Base-by-base conservation (phyloP, 768 basidiomycete genomes). In the Boletus barrowsii region DNA sequence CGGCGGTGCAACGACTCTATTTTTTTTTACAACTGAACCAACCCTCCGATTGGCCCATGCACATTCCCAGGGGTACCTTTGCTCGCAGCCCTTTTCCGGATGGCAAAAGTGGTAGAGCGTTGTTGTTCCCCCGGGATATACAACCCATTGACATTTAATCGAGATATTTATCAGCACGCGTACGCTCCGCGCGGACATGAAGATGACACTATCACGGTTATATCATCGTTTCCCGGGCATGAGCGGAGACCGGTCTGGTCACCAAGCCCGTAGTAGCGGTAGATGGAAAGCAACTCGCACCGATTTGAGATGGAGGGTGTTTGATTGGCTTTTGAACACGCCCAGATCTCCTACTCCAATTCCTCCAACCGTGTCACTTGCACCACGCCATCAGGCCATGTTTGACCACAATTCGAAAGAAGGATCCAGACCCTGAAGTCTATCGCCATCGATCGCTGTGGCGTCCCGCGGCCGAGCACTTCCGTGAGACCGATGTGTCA, bases 401-500 rank as follows among this genome's bases (percentile, higher is more conserved):
- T 43, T 20, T 13, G 43, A 43, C 26, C 10, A 43, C 6, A 39
- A 39, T 17, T 46, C 26, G 48, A 51, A 15, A 36, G 17, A 11
- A 13, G 9, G 47, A 37, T 8, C 40, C 11, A 14, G 62, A 49
- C 58, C 62, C 55, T 59, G 55, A 44, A 53, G 62, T 54, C 55
- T 47, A 57, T 63, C 42, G 45, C 35, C 13, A 55, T 51, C 30
- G 41, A 49, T 61, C 35, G 14, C 46, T 18, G 58, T 58, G 46
- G 59, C 36, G 51, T 46, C 14, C 62, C 53, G 58, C 62, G 58
- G 62, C 58, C 32, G 53, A n/a, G 51, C 48, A 45, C 26, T 30
- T 20, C 22, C 45, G 51, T 51, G 54, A 35, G 49, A 54, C 47
- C 24, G 30, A 43, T 8, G 17, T 6, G 14, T 32, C 26, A 49